Percentiles rank a stretch among this genome's conserved stretches.
phyloP scores from a whole-genome alignment of 2,329 filamentous ascomycete species.

The Colletotrichum karsti region DNA sequence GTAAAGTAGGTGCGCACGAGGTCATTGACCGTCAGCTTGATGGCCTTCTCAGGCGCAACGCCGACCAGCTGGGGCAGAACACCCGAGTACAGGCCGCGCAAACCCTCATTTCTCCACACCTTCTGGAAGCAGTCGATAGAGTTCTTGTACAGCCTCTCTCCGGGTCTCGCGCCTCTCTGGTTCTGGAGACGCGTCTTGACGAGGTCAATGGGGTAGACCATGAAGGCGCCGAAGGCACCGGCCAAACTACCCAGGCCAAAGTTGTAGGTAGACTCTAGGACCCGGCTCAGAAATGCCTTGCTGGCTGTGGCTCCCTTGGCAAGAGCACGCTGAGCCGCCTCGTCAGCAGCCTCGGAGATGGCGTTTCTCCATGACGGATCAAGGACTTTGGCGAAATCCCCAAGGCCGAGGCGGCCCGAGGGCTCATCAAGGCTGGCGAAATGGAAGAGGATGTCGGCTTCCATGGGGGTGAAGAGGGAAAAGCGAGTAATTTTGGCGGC shows the following conservation, averaged over 20 bases:
- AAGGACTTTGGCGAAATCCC: conserved; percentile 93
- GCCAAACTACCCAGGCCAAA: conserved; percentile 90
- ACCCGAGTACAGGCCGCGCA: conserved; percentile 90
- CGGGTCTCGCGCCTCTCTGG: conserved; percentile 83
- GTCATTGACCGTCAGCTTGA: conserved; percentile 98
- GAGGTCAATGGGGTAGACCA: conserved; percentile 98
- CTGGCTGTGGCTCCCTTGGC: conserved; percentile 58
- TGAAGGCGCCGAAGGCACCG: conserved; percentile 97
- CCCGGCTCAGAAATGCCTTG: conserved; percentile 61
- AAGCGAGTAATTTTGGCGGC: conserved; percentile 91
- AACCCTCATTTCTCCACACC: conserved; percentile 91
- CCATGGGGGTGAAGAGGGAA: conserved; percentile 97
- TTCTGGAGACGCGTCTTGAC: conserved; percentile 99
- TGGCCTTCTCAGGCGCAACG: conserved; percentile 98
- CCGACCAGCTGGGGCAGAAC: conserved; percentile 95
- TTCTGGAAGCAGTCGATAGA: conserved; percentile 95
- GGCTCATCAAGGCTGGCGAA: conserved; percentile 94
- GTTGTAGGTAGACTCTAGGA: conserved; percentile 86
- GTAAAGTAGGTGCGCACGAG: conserved; percentile 81
- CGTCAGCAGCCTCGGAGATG: conserved; percentile 58
- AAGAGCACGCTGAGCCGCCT: conserved; percentile 43
- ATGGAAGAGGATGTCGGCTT: conserved; percentile 98
- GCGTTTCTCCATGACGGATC: conserved; percentile 89
- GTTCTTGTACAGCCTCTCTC: conserved; percentile 94
- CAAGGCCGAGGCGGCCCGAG: conserved; percentile 81